phyloP scores from a whole-genome alignment of 148 eudicot genomes.

The Vaccinium myrtillus region DNA sequence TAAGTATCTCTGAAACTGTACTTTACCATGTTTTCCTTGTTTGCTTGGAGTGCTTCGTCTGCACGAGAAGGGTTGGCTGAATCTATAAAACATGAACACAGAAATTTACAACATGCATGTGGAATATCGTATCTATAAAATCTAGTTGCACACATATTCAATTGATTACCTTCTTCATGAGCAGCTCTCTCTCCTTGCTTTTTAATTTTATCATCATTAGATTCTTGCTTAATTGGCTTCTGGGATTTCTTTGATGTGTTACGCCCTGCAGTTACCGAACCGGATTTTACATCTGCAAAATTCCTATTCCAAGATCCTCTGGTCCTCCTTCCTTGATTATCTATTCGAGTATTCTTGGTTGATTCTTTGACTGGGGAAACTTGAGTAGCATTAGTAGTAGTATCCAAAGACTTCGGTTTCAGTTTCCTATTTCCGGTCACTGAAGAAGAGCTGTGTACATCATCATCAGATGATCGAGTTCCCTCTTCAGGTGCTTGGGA shows the following conservation, averaged over 20 bases:
- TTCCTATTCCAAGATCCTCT: conserved; percentile 40
- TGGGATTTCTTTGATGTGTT: conserved; percentile 43
- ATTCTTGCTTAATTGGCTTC: conserved; percentile 42
- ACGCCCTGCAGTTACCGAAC: conserved; percentile 32
- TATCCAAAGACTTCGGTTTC: conserved; percentile 31
- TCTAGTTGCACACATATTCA: not conserved
- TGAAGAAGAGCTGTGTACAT: conserved; percentile 53
- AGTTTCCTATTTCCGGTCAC: conserved; percentile 37
- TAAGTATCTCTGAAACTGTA: not conserved
- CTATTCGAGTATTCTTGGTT: conserved; percentile 26
- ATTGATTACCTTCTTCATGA: conserved; percentile 34
- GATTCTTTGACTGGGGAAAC: conserved; percentile 41
- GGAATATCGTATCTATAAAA: not conserved
- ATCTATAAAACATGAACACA: conserved; percentile 24
- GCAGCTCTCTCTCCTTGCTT: conserved; percentile 39
- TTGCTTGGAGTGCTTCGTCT: conserved; percentile 45
- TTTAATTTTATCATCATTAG: conserved; percentile 33
- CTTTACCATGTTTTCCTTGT: conserved; percentile 88
- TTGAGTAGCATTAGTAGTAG: conserved; percentile 29
- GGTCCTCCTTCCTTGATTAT: conserved; percentile 26
- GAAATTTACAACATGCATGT: not conserved
- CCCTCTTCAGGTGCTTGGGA: conserved; percentile 55
- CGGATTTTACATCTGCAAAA: conserved; percentile 27
- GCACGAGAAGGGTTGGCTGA: conserved; percentile 22
- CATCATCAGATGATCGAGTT: conserved; percentile 53